Evolutionary conservation across 306 rosid genomes (phyloP), one percentile per base, ranked within the genome.

Genomic region (Vigna nakashimae): DNA sequence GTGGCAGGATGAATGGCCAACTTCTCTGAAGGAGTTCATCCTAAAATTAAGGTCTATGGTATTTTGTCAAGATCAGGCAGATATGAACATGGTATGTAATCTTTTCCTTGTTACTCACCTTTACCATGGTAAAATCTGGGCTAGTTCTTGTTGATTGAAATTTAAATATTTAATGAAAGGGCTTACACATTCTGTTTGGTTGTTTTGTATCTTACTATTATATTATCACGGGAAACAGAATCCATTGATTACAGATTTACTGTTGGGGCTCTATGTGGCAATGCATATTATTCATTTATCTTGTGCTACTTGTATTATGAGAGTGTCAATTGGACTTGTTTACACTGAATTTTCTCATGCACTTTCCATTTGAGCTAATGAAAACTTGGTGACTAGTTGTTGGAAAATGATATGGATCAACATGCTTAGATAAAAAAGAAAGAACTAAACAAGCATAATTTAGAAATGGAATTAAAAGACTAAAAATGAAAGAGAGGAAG

Each of bases 1-100:
- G 65, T 82, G 68, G 83, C 82, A 94, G 97, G 91, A 88, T 67
- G 85, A 84, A 45, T 95, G 98, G 96, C 96, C 98, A n/a, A 68
- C 68, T 78, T 92, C 97, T 6, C 84, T 95, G 58, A 84, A 85
- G 87, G 75, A 82, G 9, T 95, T 86, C 73, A 70, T 89, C 59
- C 66, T 76, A 17, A 88, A 86, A 60, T 79, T 87, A 82, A 83
- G 86, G 78, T 88, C 96, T 81, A 87, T 92, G 80, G 88, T 82
- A 38, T 78, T 92, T 80, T 79, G 80, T 65, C 89, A 91, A 66
- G 88, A 90, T 50, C 96, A 85, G 79, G 89, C 84, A 4, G 89
- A 90, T 78, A 64, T 93, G 51, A 88, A 77, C 79, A 73, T 1
- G 84, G 97, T 89, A 88, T 63, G 57, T 74, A 76, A 84, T 48